Evolutionary conservation across 1,139 yeast species (phyloP), one percentile per base, ranked within the genome.

Genomic region (Zygotorulaspora mrakii): DNA sequence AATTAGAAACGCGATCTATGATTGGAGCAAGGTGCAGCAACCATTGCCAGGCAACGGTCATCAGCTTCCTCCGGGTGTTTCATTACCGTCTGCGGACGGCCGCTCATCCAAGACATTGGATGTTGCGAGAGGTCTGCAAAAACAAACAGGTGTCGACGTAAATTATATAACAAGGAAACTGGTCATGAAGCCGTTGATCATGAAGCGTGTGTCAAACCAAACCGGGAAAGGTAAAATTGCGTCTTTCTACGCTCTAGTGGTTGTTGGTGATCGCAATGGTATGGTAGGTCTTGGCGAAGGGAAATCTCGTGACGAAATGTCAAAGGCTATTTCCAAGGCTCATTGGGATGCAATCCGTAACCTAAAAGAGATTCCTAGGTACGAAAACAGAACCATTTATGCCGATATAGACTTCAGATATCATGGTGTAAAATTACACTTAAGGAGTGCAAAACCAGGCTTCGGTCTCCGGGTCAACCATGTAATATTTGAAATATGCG

Each of bases 261-360:
- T 89, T 29, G 96, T 84, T 6, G 99, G 99, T 33, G 95, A 94
- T 65, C 76, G 80, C 45, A 82, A 84, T 50, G 99, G 99, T 48
- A 85, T 88, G 81, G 71, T 89, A 47, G 98, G 98, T 32, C 70
- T 89, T 37, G 99, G 98, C 40, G 95, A 88, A 64, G 99, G 98
- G 45, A 86, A 86, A 59, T 89, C 91, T 43, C 73, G 88, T 54
- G 82, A 78, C 47, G 88, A 85, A 46, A 77, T 83, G 67, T 70
- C 84, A 43, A 75, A 76, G 40, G 96, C 98, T 2, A 75, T 83
- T 25, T 70, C 78, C 32, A 86, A 87, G 59, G 96, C 97, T 6
- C 89, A 82, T 62, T 86, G 96, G 95, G 82, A 84, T 57, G 97
- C 97, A 2, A 84, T 89, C 40, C 86, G 87, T 66, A 87, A 87